Evolutionary conservation across 345 rosid species (phyloP), one percentile per base, ranked within the genome.

Genomic region (Citrus inodora): DNA sequence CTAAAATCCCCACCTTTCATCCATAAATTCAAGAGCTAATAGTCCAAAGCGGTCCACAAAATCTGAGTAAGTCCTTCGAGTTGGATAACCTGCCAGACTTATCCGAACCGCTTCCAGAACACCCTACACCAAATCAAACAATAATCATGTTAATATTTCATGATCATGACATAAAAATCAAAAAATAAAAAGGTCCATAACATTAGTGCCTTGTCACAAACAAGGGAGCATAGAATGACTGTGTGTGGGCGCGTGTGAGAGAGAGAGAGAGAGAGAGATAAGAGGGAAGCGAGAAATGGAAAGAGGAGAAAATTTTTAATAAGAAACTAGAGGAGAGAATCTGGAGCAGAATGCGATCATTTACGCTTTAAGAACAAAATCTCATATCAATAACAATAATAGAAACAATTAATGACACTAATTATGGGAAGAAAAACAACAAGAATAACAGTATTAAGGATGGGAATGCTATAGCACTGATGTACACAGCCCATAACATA

Each of bases 71-170:
- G 87, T 82, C 86, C 94, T 90, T 85, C 97, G 89, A 56, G 99
- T 90, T 38, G 99, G 98, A 87, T 96, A 96, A 83, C 98, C 98
- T 40, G 99, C 99, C 75, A 96, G 85, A 89, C 99, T 92, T 75
- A 96, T 96, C 79, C 98, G 94, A 86, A 96, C 95, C 73, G 99
- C 99, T 89, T 96, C 99, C 81, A 96, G 67, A 79, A 96, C 99
- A 83, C 98, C 99, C 98, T 96, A 87, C 30, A 73, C 74, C 78
- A 82, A 77, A 83, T 58, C 17, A 71, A 65, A 80, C 67, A 73
- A 65, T 16, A 17, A 28, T 32, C 28, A 33, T 46, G 19, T 63
- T 28, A 80, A 62, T 25, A 42, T 46, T 67, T 79, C 4, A 79
- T 32, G 30, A 81, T 69, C 27, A 22, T 60, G 51, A 40, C 60